phyloP scores from a whole-genome alignment of 2,329 filamentous ascomycete species.

The Monilinia laxa region DNA sequence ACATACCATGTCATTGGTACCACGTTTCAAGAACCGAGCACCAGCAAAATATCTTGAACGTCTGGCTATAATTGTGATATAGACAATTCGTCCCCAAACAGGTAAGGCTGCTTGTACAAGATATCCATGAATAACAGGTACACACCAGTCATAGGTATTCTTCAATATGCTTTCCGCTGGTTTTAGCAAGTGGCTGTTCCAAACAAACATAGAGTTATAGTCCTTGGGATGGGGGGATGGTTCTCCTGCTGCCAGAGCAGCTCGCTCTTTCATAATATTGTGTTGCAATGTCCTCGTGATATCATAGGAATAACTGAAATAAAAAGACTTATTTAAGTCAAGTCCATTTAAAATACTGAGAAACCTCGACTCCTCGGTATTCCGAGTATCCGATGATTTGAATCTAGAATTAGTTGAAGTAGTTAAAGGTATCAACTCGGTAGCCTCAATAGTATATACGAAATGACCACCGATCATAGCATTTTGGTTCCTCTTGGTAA shows the following conservation, averaged over 20 bases:
- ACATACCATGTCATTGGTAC: constrained; percentile 76
- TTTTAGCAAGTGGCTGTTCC: constrained; percentile 86
- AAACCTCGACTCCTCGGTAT: constrained; percentile 87
- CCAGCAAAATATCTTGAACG: constrained; percentile 92
- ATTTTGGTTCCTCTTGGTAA: constrained; percentile 93
- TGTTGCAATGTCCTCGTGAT: constrained; percentile 89
- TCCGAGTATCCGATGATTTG: constrained; percentile 69
- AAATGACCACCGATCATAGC: constrained; percentile 96
- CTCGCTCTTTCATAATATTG: constrained; percentile 81
- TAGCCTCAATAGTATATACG: constrained; percentile 91
- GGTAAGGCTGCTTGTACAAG: constrained; percentile 85
- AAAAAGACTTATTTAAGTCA: constrained; percentile 88
- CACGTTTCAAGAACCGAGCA: constrained; percentile 89
- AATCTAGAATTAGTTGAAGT: constrained; percentile 65
- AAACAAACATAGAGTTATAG: constrained; percentile 95
- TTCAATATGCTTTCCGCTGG: constrained; percentile 70
- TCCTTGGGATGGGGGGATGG: constrained; percentile 60
- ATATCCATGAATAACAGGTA: constrained; percentile 93
- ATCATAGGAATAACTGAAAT: constrained; percentile 98
- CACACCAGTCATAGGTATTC: constrained; percentile 91
- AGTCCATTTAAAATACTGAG: constrained; percentile 86
- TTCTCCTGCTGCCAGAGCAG: constrained; percentile 64
- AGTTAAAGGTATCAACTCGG: constrained; percentile 84
- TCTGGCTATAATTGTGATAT: constrained; percentile 90
- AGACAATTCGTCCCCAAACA: constrained; percentile 84